Percentiles rank a stretch among this genome's conserved stretches.
Conservation (phyloP, 768 basidiomycete genomes). For the Leccinum sublutescens region DNA sequence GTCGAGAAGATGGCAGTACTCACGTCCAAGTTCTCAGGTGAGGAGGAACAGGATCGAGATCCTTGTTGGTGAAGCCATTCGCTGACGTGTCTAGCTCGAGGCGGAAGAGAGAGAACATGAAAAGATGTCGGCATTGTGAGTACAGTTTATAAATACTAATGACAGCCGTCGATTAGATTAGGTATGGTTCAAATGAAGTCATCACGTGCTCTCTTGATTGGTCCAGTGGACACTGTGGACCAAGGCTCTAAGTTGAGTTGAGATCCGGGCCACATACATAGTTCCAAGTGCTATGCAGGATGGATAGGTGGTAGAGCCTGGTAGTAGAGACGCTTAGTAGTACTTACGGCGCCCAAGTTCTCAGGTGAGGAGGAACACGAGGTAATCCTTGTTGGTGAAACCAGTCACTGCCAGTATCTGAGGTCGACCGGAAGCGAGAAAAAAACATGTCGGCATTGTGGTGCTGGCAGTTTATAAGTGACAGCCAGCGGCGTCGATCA, state of each 20-base stretch:
- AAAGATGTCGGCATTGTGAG: not conserved
- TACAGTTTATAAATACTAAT: not conserved
- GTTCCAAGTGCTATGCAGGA: slow-evolving; percentile 46
- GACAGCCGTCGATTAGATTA: slow-evolving; percentile 14
- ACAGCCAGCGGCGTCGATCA: slow-evolving; percentile 1
- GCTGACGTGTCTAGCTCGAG: slow-evolving; percentile 34
- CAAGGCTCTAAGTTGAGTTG: slow-evolving; percentile 20
- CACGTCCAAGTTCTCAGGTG: slow-evolving; percentile 61
- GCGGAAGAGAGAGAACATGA: too few relatives aligned
- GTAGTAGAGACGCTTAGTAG: not conserved
- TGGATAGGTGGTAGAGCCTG: not conserved
- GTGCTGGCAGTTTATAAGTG: not conserved
- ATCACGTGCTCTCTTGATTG: slow-evolving; percentile 26
- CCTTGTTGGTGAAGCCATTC: slow-evolving; percentile 65
- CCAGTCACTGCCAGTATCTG: too few relatives aligned
- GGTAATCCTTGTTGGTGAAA: too few relatives aligned
- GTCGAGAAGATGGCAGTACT: not conserved
- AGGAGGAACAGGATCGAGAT: slow-evolving; percentile 73
- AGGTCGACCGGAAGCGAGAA: not conserved
- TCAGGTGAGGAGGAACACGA: too few relatives aligned
- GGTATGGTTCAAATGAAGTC: not conserved
- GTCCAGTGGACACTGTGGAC: slow-evolving; percentile 1
- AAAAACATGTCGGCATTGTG: slow-evolving; percentile 1
- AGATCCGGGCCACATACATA: slow-evolving; percentile 53
- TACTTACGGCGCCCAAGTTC: too few relatives aligned